Evolutionary conservation across 306 rosid genomes (phyloP).

Genomic region (Fragaria nilgerrensis): DNA sequence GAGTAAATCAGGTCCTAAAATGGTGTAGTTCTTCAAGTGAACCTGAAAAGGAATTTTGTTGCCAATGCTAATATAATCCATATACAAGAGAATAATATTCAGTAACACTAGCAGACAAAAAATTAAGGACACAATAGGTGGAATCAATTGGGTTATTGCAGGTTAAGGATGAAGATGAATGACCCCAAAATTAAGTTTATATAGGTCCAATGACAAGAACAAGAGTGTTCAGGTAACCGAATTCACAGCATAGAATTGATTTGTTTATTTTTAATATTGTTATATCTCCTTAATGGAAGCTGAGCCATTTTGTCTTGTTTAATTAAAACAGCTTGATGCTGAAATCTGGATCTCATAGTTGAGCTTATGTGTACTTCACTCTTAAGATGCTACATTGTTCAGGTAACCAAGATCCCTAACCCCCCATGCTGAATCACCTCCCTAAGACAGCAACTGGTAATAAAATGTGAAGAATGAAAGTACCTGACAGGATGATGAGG

Average conservation of each 20-base stretch:
- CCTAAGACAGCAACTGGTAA: background rate
- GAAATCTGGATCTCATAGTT: background rate
- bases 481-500: background rate
- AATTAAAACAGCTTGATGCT: background rate
- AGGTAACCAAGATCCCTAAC: background rate
- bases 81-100: background rate
- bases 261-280: background rate
- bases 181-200: slow-evolving; percentile 1
- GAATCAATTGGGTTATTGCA: slow-evolving; percentile 8
- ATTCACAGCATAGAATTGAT: background rate
- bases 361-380: background rate
- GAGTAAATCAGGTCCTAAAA: slow-evolving; percentile 23
- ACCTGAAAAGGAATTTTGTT: slow-evolving; percentile 29
- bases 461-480: background rate
- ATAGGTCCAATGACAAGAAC: background rate
- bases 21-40: slow-evolving; percentile 34
- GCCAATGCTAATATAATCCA: background rate
- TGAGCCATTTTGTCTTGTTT: background rate
- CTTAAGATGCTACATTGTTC: background rate
- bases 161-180: background rate
- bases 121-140: background rate
- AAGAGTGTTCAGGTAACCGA: background rate
- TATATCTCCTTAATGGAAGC: background rate
- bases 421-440: background rate
- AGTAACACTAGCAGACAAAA: background rate